Conservation (phyloP, 179 eudicot species). For the Patellifolia procumbens region DNA sequence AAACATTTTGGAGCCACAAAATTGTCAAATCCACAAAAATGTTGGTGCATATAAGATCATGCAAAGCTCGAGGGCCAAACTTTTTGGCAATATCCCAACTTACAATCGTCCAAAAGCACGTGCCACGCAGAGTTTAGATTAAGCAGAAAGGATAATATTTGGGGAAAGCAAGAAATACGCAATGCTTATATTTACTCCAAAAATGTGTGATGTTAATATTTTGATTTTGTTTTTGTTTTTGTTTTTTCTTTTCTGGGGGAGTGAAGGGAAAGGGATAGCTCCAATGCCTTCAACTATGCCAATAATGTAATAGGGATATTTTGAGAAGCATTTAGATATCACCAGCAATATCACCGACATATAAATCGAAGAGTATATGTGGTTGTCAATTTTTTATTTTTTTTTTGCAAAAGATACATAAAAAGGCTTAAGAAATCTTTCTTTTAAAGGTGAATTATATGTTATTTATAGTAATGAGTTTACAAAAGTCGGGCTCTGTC, state of each 20-base stretch:
- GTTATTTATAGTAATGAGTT: too few species aligned
- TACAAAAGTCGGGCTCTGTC: too few species aligned
- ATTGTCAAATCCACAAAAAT: constrained; percentile 4
- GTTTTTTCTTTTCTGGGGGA: too few species aligned
- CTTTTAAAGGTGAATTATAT: too few species aligned
- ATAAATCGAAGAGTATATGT: too few species aligned
- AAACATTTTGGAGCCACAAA: not conserved
- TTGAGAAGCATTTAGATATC: not conserved
- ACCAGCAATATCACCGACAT: not conserved
- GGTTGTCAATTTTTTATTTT: too few species aligned
- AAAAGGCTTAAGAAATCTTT: too few species aligned
- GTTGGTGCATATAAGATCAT: not conserved
- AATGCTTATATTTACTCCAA: too few species aligned
- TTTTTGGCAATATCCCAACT: not conserved
- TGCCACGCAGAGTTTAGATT: not conserved
- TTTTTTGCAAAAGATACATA: too few species aligned
- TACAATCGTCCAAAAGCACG: not conserved
- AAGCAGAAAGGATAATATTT: not conserved
- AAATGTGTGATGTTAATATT: too few species aligned
- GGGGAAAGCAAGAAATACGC: not conserved
- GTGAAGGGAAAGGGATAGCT: not conserved
- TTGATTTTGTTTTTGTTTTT: too few species aligned
- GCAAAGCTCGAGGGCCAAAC: not conserved
- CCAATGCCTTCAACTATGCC: not conserved
- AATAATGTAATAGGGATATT: not conserved